Evolutionary conservation across 208 protist genomes (phyloP), one percentile per base, ranked within the genome.

Genomic region (Leptomonas pyrrhocoris): DNA sequence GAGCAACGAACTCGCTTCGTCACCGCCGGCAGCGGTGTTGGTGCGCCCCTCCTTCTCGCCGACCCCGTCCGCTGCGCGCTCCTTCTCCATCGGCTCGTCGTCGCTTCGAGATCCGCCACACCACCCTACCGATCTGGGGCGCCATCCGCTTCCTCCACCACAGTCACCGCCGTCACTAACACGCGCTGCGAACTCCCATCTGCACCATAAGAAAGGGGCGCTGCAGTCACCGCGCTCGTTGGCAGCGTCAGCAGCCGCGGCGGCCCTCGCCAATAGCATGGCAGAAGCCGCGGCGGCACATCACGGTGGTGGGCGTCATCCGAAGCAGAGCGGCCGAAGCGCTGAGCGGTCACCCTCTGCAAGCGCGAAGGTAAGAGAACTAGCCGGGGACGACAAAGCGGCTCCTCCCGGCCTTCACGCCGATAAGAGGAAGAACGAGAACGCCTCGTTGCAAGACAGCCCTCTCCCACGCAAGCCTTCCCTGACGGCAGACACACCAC

Each of bases 161-260:
- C 69, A 31, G 18, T 27, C 12, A 36, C 38, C 45, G 30, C 28
- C 1, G 23, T 12, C 16, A 43, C 30, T 4, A 15, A 40, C 16
- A 27, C 9, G 38, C 13, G 38, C 38, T 13, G 5, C 51, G 28
- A 1, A 5, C 27, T 9, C 28, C 8, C 50, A 36, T 31, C 21
- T 28, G 11, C 28, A 2, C 18, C 49, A 6, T 27, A 57, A 36
- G 13, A 23, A 31, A 0, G 48, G 30, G 0, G 36, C 30, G 18
- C 34, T 57, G 36, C 61, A 57, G 61, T 67, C 61, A 36, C 61
- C 61, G 12, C 46, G 61, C 0, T 67, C 61, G 4, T 46, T 67
- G 21, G 61, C 61, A 3, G 48, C 48, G 3, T 67, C 61, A 25
- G 61, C 61, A 3, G 61, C 61, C 3, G 61, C 61, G 1, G 61